Percentiles rank a stretch among this genome's conserved stretches.
Conservation (phyloP, 2,329 filamentous ascomycete genomes). For the Sphaerulina musiva region DNA sequence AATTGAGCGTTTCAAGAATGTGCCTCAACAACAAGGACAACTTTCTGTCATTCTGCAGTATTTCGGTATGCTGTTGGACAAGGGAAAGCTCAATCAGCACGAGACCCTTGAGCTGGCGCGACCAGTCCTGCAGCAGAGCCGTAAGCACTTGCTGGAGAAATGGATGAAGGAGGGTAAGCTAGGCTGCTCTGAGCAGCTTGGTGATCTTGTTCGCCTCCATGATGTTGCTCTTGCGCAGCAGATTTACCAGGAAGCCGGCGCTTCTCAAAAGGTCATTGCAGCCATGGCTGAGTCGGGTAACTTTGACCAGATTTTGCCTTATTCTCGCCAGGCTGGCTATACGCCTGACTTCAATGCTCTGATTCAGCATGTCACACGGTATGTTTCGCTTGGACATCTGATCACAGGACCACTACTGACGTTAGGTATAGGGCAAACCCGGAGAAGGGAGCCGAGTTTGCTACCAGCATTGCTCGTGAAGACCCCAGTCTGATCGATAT, state of each 20-base stretch:
- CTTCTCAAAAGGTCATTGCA: constrained; percentile 88
- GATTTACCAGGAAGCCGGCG: constrained; percentile 86
- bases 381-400: background rate
- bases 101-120: constrained; percentile 91
- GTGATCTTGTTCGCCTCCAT: constrained; percentile 84
- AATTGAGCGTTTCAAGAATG: constrained; percentile 89
- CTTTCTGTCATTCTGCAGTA: constrained; percentile 95
- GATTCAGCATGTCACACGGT: constrained; percentile 75
- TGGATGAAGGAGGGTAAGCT: constrained; percentile 97
- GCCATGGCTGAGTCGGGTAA: constrained; percentile 92
- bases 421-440: constrained; percentile 40
- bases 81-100: constrained; percentile 84
- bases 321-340: constrained; percentile 77
- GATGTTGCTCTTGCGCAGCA: constrained; percentile 80
- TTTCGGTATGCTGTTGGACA: constrained; percentile 94
- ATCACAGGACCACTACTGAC: background rate
- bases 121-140: constrained; percentile 85
- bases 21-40: constrained; percentile 72
- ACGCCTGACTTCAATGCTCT: constrained; percentile 92
- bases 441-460: constrained; percentile 92
- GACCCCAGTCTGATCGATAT: constrained; percentile 85
- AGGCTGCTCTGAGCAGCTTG: constrained; percentile 90
- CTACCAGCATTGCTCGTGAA: constrained; percentile 82
- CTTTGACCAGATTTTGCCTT: constrained; percentile 93
- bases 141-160: constrained; percentile 94